Base-by-base conservation (phyloP, 345 rosid species). In the Salix viminalis region DNA sequence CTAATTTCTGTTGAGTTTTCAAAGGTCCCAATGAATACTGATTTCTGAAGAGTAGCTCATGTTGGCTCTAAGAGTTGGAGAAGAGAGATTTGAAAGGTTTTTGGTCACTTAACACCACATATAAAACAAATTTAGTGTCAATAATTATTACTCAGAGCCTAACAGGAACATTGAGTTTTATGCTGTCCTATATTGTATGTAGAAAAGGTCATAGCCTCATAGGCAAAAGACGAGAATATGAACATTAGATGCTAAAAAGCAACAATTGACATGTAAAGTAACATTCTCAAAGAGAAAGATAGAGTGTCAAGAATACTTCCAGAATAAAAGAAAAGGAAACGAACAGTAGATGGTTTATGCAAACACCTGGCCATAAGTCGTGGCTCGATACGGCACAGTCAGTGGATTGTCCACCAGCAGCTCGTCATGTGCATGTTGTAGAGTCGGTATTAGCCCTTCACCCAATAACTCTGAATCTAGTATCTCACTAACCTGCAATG, bases 401-500 rank as follows among this genome's bases (percentile, higher is more conserved):
- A 82, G 72, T 6, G 98, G 94, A 84, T 92, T 90, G 21, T 96
- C 89, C 83, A 91, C 96, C 44, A 93, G 84, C 48, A 96, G 87
- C 81, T 60, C 79, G 79, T 93, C 98, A 80, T 93, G 92, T 37
- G 98, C 98, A 86, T 93, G 96, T 76, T 90, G 98, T 56, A 93
- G 84, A 82, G 92, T 89, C 32, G 98, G 99, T 82, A 96, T 93
- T 18, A 96, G 84, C 75, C 99, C 98, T 89, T 96, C 99, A 61
- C 99, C 99, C 71, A 96, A 76, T 56, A 96, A 79, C 88, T 93
- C 98, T 21, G 98, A 96, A 79, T 96, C 99, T 77, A 96, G 84
- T 83, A 93, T 96, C 84, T 93, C 99, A 62, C 94, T 96, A 9
- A 93, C 98, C 99, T 96, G 85, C 76, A 77, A 65, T 10, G 85